Percentiles rank a stretch among this genome's conserved stretches.
Conservation (phyloP, 352 stramenopile species). For the Globisporangium spiculum region DNA sequence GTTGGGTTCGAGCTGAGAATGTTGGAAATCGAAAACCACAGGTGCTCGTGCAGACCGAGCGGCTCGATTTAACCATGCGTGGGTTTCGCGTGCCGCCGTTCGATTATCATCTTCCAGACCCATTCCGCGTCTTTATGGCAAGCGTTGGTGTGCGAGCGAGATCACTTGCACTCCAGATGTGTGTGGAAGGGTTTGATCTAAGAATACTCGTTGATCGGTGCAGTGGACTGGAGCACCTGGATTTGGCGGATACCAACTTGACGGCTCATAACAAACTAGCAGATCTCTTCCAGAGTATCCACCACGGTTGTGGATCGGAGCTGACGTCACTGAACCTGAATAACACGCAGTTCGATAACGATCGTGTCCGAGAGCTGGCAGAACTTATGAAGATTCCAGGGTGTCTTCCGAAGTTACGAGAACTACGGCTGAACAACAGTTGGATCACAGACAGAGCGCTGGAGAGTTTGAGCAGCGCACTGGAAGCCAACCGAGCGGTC, state of each 20-base stretch:
- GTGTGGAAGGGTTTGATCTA: neutral
- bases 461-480: neutral
- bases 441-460: neutral
- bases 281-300: neutral
- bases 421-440: neutral
- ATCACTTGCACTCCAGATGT: neutral
- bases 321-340: neutral
- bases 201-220: neutral
- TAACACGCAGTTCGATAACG: neutral
- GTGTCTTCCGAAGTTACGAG: neutral
- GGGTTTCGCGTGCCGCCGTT: neutral
- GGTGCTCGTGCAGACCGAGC: neutral
- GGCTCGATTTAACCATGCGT: neutral
- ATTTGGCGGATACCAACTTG: neutral
- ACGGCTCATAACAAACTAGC: neutral
- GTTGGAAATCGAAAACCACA: neutral
- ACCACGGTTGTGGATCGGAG: neutral
- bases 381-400: neutral
- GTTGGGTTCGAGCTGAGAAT: neutral
- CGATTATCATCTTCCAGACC: neutral
- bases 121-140: neutral
- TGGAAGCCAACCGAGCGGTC: neutral
- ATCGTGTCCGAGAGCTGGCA: neutral
- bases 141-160: neutral
- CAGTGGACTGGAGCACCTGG: neutral